Evolutionary conservation across 768 basidiomycete genomes (phyloP), one percentile per base, ranked within the genome.

Genomic region (Russula sp.): DNA sequence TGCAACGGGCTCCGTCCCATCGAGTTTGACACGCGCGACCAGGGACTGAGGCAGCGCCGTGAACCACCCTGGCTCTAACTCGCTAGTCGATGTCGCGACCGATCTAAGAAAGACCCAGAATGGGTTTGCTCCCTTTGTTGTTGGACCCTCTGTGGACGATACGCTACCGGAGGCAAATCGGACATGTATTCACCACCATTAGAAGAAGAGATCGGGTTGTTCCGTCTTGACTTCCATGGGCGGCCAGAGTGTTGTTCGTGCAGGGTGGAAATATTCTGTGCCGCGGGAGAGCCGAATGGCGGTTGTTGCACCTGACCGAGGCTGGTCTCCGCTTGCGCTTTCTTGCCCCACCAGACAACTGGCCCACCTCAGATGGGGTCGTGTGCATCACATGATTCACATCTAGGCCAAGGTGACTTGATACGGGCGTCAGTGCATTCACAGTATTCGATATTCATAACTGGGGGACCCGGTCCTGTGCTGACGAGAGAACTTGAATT

Each of bases 271-370:
- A 28, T n/a, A 16, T 30, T 40, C 53, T 40, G 63, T 44, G 30
- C 13, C 11, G 26, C 9, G 26, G 38, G 38, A 51, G 64, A 36
- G 16, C 24, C 30, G 30, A 24, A 56, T 30, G 20, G 30, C 20
- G 48, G 3, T 13, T 9, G 59, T n/a, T 51, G 26, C 16, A 49
- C 22, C n/a, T 13, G 59, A 44, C 18, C 30, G 8, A 46, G 54
- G 11, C 59, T 65, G 20, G 55, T 46, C 26, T 38, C 59, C 64
- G 59, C 32, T 61, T 65, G 49, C 64, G 64, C 34, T 65, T 65
- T 55, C 49, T 61, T 5, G 32, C 13, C 32, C 20, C 40, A 24
- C 42, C 32, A 36, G 54, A 7, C 49, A 55, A 22, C 48, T 36
- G 64, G 10, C 34, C 59, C 9, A 40, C 42, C 13, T 61, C 16